These are phyloP conservation scores for Diaporthe sp. DNA, from an alignment of 2,329 filamentous ascomycete genomes.

Conservation along the genomic window DNA sequence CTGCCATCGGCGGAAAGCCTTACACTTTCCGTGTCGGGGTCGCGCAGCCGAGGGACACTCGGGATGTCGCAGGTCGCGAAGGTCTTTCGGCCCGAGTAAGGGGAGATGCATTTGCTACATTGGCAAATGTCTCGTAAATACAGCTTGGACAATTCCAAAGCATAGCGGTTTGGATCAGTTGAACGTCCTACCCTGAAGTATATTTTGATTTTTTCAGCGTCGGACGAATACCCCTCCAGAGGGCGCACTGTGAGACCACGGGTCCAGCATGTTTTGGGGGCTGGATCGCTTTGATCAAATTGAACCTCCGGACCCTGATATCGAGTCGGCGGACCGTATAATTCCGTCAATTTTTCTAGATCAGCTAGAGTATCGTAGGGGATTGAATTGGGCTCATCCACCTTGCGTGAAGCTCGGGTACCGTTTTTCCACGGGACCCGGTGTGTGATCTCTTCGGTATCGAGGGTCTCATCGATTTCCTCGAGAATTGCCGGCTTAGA, in stretches of 20 bases:
- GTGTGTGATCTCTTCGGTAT: background rate
- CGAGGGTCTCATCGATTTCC: background rate
- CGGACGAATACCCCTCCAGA: background rate
- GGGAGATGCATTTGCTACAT: constrained; percentile 66
- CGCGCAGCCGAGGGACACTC: constrained; percentile 47
- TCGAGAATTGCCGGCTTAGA: background rate
- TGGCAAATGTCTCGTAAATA: constrained; percentile 67
- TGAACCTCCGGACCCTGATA: background rate
- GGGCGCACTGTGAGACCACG: background rate
- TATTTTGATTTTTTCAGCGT: too few relatives aligned
- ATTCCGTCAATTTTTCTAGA: too few relatives aligned
- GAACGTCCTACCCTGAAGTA: too few relatives aligned
- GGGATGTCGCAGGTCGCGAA: constrained; percentile 59
- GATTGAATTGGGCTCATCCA: background rate
- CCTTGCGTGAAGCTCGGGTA: background rate
- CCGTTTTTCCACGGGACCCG: too few relatives aligned
- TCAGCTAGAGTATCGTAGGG: too few relatives aligned
- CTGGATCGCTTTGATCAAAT: background rate
- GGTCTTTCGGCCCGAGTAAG: constrained; percentile 71
- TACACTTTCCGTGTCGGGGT: constrained; percentile 40
- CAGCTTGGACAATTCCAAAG: background rate
- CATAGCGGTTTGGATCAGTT: background rate
- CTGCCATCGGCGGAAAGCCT: constrained; percentile 52
- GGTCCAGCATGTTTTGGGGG: background rate
- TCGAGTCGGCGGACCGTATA: too few relatives aligned